Base-by-base conservation (phyloP, 441 rosid genomes). In the Adansonia rubrostipa region DNA sequence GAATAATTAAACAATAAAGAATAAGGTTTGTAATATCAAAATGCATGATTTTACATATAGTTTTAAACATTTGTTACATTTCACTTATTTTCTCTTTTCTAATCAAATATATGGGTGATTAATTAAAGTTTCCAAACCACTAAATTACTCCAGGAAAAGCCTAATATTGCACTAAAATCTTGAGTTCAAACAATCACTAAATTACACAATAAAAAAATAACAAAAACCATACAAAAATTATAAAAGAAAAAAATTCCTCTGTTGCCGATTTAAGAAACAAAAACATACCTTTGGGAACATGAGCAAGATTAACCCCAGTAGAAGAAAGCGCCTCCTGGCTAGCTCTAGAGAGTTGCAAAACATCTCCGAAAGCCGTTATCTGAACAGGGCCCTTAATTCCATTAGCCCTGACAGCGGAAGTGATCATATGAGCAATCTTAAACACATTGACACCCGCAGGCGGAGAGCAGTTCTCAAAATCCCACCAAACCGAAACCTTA, bases 401-500 rank as follows among this genome's bases (percentile, higher is more conserved):
- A 71, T 77, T 86, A 58, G 79, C 75, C 87, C 97, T 88, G n/a
- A 94, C 61, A 13, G 98, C 97, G 3, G 87, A 80, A 1, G 93
- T 86, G 78, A 96, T 92, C 54, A 56, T 10, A 14, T 79, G 88
- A 36, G 92, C 80, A 17, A 94, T 85, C 78, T 81, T 90, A 80
- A 84, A 88, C 2, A 85, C 96, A 77, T 94, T 92, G 11, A 75
- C 88, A 19, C 91, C 95, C 2, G 80, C 78, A 19, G 97, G 97
- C 48, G 89, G 28, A 75, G 71, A 11, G 77, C 98, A 94, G 77
- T 92, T 94, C 93, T 94, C 98, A 78, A 96, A 93, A 85, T 94
- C 98, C 98, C 98, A 96, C 98, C 99, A 94, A n/a, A 96, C 99
- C 3, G 86, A 85, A 44, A 96, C 95, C 84, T 86, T 84, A 45